These are phyloP conservation scores for Metarhizium guizhouense DNA, from an alignment of 2,329 filamentous ascomycete genomes.

Conservation along the genomic window DNA sequence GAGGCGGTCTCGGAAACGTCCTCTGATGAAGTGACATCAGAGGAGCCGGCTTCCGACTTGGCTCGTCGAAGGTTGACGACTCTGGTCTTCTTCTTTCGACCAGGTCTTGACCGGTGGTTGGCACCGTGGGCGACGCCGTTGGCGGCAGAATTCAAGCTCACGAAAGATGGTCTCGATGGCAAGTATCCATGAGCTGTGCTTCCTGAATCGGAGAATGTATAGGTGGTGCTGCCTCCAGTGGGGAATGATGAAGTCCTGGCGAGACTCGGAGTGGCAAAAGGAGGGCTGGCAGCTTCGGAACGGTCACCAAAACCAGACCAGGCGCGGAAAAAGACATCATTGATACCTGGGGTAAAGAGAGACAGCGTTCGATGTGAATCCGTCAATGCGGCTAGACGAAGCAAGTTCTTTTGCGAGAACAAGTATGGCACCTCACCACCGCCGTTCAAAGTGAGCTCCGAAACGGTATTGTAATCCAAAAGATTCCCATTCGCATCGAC, in stretches of 20 bases:
- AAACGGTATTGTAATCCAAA: slow-evolving; percentile 65
- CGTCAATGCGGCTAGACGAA: slow-evolving; percentile 71
- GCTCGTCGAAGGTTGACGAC: slow-evolving; percentile 71
- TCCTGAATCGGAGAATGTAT: slow-evolving; percentile 65
- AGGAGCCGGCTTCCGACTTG: slow-evolving; percentile 44
- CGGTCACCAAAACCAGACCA: slow-evolving; percentile 76
- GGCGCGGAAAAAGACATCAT: slow-evolving; percentile 83
- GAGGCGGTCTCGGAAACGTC: slow-evolving; percentile 44
- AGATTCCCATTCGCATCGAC: slow-evolving; percentile 74
- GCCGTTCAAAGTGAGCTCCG: slow-evolving; percentile 69
- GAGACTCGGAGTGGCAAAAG: slow-evolving; percentile 41
- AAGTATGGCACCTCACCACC: slow-evolving; percentile 76
- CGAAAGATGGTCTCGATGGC: slow-evolving; percentile 59
- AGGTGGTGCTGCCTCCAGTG: slow-evolving; percentile 51
- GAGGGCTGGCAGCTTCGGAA: slow-evolving; percentile 46
- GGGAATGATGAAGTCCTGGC: slow-evolving; percentile 55
- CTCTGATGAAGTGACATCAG: slow-evolving; percentile 37
- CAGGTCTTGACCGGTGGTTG: slow-evolving; percentile 49
- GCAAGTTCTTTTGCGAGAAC: slow-evolving; percentile 90
- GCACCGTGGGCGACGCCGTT: slow-evolving; percentile 56
- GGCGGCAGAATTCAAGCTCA: slow-evolving; percentile 51
- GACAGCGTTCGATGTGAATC: slow-evolving; percentile 88
- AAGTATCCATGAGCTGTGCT: slow-evolving; percentile 54
- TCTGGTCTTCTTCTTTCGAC: slow-evolving; percentile 73
- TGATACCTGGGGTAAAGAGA: slow-evolving; percentile 83